phyloP scores from a whole-genome alignment of 306 rosid genomes.

The Sicyos edulis region DNA sequence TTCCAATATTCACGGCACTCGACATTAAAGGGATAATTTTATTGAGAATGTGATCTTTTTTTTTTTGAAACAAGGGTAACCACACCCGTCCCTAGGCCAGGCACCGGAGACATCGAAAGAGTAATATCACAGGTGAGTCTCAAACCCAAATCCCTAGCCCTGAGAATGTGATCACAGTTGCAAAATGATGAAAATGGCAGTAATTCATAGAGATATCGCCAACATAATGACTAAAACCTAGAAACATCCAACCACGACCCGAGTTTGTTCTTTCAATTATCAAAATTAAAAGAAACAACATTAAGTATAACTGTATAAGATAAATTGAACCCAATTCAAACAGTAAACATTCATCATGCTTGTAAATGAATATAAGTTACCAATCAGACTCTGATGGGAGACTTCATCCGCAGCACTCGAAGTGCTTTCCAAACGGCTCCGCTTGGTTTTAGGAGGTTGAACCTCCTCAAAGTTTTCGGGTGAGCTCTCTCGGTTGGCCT shows the following conservation, averaged over 20 bases:
- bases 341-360: neutral
- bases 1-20: neutral
- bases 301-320: neutral
- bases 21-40: neutral
- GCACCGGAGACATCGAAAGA: no score
- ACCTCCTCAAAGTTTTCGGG: constrained; percentile 60
- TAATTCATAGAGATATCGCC: neutral
- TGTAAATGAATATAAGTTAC: constrained; percentile 24
- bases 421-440: constrained; percentile 52
- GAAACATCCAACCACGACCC: neutral
- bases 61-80: no score
- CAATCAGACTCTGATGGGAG: constrained; percentile 51
- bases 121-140: no score
- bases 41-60: neutral
- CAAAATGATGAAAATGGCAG: neutral
- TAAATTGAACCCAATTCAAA: neutral
- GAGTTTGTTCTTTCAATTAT: neutral
- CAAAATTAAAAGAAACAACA: neutral
- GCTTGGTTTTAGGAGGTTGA: constrained; percentile 47
- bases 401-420: constrained; percentile 29
- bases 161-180: neutral
- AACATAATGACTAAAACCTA: neutral
- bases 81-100: no score
- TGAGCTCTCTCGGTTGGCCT: constrained; percentile 61
- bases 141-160: no score